Percentiles rank a stretch among this genome's conserved stretches.
Conservation (phyloP, 768 basidiomycete species). For the Trametes cinnabarina region DNA sequence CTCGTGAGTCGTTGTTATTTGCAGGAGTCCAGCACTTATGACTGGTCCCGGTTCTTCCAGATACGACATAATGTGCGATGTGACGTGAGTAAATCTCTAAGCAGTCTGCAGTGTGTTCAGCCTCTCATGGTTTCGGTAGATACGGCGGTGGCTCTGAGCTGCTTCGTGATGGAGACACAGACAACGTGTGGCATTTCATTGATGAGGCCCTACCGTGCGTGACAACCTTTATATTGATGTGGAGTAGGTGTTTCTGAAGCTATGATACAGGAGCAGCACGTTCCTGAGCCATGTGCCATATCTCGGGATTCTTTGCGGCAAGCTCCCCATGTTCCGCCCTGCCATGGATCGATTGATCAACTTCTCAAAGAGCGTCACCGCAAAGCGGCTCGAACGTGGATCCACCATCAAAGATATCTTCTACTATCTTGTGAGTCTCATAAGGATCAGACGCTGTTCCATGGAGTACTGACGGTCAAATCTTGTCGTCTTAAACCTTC, state of each 20-base stretch:
- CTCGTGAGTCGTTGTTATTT: constrained; percentile 30
- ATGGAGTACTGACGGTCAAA: too few species aligned
- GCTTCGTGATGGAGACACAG: constrained; percentile 34
- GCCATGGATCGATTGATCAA: background rate
- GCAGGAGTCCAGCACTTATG: too few species aligned
- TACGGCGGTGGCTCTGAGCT: constrained; percentile 43
- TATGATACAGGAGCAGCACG: background rate
- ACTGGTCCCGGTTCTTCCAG: constrained; percentile 22
- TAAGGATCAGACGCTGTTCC: too few species aligned
- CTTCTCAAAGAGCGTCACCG: background rate
- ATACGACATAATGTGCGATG: constrained; percentile 44
- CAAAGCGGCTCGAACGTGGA: constrained; percentile 25
- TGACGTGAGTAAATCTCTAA: constrained; percentile 31
- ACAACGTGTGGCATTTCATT: background rate
- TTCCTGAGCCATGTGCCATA: background rate
- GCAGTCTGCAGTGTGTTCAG: too few species aligned
- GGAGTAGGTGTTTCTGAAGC: background rate
- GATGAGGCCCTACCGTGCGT: background rate
- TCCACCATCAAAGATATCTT: constrained; percentile 42
- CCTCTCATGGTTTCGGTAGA: too few species aligned
- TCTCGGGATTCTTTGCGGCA: background rate
- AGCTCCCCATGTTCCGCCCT: constrained; percentile 1
- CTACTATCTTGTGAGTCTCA: constrained; percentile 39
- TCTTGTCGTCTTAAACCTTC: too few species aligned
- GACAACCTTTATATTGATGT: background rate